Base-by-base conservation (phyloP, 2,329 filamentous ascomycete genomes). In the Chrysoporthe deuterocubensis region DNA sequence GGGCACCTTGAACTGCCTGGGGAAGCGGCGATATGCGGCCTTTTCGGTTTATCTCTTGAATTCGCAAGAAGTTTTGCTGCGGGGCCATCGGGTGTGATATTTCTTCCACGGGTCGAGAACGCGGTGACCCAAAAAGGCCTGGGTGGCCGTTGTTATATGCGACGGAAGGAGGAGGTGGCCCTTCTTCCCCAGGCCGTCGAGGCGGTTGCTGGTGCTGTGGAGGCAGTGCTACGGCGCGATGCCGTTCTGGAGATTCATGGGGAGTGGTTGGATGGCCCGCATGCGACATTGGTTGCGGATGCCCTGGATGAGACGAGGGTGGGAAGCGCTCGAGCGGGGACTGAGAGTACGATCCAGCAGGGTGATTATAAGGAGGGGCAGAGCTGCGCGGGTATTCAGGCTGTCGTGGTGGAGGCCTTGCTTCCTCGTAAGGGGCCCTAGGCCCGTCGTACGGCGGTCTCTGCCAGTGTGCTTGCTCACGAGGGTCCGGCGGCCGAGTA, bases 1-100 rank as follows among this genome's bases (percentile, higher is more conserved):
- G 94, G 1, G 92, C 94, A 32, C 95, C 95, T 76, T 97, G 94
- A 0, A 97, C 94, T 32, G 95, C 94, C 78, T 97, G 95, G 0
- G 95, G 95, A 18, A 97, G 82, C 1, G 95, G 95, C 9, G 95
- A 97, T 50, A 93, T 85, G 61, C 94, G 90, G 1, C 94, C 94
- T 71, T 91, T 92, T 64, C 93, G 89, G 75, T 93, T 94, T 69
- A 90, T 90, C 67, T 92, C 90, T 73, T 96, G 93, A 13, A 97
- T 85, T 3, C 89, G 90, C n/a, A 97, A 82, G 56, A 97, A 83
- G 48, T 87, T 89, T 70, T 92, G 84, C 69, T 84, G 89, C 60
- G 86, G 86, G 9, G 79, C 80, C 64, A 86, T 84, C 48, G 87
- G 84, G 52, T 87, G 83, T 43, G 87, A 83, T 62, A 88, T 84